Conservation (phyloP, 352 stramenopile species). For the Thalassiosira hispida region DNA sequence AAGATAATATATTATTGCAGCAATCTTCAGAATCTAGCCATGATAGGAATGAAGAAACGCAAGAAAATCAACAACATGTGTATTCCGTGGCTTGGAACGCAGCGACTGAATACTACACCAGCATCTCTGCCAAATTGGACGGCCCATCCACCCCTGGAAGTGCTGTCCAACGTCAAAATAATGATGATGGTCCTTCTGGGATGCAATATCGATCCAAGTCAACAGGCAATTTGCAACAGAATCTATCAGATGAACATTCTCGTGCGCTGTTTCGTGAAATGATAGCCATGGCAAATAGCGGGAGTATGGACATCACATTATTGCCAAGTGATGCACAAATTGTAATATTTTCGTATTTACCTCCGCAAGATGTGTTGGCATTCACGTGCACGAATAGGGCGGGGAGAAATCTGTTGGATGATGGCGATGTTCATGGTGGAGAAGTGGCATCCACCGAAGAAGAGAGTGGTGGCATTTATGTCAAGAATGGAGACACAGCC, state of each 20-base stretch:
- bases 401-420: slow-evolving; percentile 38
- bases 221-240: slow-evolving; percentile 31
- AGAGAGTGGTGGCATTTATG: slow-evolving; percentile 1
- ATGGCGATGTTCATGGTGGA: slow-evolving; percentile 11
- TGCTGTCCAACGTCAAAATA: not conserved
- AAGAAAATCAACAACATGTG: slow-evolving; percentile 26
- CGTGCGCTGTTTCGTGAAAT: slow-evolving; percentile 45
- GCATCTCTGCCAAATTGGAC: slow-evolving; percentile 53
- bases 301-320: slow-evolving; percentile 39
- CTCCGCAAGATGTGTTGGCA: slow-evolving; percentile 46
- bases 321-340: slow-evolving; percentile 52
- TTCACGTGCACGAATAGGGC: slow-evolving; percentile 50
- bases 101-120: slow-evolving; percentile 51
- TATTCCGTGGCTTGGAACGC: slow-evolving; percentile 60
- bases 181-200: not conserved
- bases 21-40: not conserved
- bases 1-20: too few species aligned
- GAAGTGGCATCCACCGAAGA: not conserved
- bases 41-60: not conserved
- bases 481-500: slow-evolving; percentile 24
- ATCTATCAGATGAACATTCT: slow-evolving; percentile 29
- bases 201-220: slow-evolving; percentile 34
- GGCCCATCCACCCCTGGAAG: not conserved
- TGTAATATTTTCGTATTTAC: slow-evolving; percentile 55
- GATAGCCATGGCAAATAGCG: slow-evolving; percentile 35